Percentiles rank a stretch among this genome's conserved stretches.
These are phyloP conservation scores for Glarea lozoyensis DNA, from an alignment of 495 filamentous ascomycete species.

Conservation along the genomic window DNA sequence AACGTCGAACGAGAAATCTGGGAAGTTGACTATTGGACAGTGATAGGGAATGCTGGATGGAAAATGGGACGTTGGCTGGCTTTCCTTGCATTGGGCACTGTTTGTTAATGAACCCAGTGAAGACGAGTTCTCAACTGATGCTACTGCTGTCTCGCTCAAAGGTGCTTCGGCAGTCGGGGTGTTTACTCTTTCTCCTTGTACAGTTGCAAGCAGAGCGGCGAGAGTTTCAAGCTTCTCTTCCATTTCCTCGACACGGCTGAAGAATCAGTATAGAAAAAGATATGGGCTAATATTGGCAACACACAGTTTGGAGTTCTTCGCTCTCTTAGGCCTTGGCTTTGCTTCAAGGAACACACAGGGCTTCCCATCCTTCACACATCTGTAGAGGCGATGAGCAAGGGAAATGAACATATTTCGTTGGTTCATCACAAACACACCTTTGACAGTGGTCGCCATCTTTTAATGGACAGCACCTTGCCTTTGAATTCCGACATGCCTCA, in stretches of 20 bases:
- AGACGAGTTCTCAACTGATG: no score
- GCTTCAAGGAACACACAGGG: conserved; percentile 18
- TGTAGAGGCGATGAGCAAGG: background rate
- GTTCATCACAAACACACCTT: background rate
- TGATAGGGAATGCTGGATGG: no score
- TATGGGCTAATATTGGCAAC: background rate
- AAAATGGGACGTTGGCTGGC: conserved; percentile 1
- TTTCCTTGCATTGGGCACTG: background rate
- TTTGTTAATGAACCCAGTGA: background rate
- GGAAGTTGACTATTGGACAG: background rate
- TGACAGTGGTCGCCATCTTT: background rate
- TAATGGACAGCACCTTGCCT: conserved; percentile 4
- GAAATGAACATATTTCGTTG: background rate
- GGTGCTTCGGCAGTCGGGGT: background rate
- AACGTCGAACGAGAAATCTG: conserved; percentile 5
- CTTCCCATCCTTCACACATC: conserved; percentile 17
- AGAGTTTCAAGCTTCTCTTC: conserved; percentile 21
- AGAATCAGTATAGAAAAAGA: background rate
- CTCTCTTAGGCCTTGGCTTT: conserved; percentile 19
- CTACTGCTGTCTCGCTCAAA: background rate
- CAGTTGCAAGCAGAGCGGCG: conserved; percentile 13
- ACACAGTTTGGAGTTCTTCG: conserved; percentile 16
- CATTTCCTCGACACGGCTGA: conserved; percentile 20
- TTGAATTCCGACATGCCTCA: conserved; percentile 9
- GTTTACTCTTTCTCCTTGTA: no score